Evolutionary conservation across 345 rosid genomes (phyloP), one percentile per base, ranked within the genome.

Genomic region (Lepidium africanum): DNA sequence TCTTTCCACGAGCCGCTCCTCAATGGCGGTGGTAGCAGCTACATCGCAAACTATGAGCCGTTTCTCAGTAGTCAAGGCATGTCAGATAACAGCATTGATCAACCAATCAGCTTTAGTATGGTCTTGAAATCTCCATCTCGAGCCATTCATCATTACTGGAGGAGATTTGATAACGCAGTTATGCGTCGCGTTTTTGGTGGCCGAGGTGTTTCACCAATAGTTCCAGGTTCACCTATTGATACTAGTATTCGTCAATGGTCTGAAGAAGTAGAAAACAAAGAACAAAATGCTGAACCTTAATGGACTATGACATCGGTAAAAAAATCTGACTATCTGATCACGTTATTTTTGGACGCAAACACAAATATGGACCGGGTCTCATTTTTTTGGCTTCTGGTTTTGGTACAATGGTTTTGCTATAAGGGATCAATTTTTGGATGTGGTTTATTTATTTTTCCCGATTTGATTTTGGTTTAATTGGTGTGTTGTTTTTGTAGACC

Each of bases 101-200:
- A 73, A 4, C 86, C 82, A 2, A 56, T 86, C 35, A 79, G 76
- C 75, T n/a, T 84, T 2, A 66, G 78, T 53, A 87, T 84, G 91
- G 78, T 91, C 25, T 71, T 74, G 32, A 79, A 82, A 7, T 75
- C 82, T 63, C 99, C 97, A 13, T 85, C 94, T 6, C 86, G 80
- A 73, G 82, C 83, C 2, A 82, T 91, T 58, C 99, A 93, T 71
- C 78, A 87, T 53, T 87, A 87, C 41, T 91, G 96, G 97, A 82
- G 96, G 47, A 81, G 69, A 67, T 88, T 90, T 0, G 98, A 93
- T 10, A 52, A 93, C 4, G 78, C 83, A n/a, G 87, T 88, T 82
- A 93, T 90, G 98, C 72, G 98, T 52, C 97, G 92, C 4, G 84
- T 82, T 30, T 93, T 90, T 52, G 97, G 97, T 4, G 97, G 98